Conservation (phyloP, 2,329 filamentous ascomycete species). For the Neopestalotiopsis sp. region DNA sequence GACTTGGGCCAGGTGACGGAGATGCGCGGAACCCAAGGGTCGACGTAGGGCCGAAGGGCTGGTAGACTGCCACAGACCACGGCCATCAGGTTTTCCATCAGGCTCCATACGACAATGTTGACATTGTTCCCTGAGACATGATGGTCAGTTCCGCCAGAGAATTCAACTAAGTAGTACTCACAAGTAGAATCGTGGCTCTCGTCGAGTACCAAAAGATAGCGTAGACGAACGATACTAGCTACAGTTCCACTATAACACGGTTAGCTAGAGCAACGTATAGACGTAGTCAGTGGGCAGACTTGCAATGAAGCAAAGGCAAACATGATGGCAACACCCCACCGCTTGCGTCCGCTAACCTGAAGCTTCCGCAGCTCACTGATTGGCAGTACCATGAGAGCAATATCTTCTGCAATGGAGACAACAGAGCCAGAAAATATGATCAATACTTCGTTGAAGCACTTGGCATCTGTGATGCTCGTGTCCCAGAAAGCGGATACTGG, state of each 20-base stretch:
- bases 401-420: background rate
- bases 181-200: background rate
- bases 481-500: slow-evolving; percentile 7
- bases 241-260: slow-evolving; percentile 1
- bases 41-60: slow-evolving; percentile 3
- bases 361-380: slow-evolving; percentile 7
- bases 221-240: slow-evolving; percentile 5
- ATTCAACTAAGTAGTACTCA: background rate
- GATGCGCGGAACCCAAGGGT: background rate
- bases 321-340: slow-evolving; percentile 5
- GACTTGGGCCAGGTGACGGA: slow-evolving; percentile 1
- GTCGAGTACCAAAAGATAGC: background rate
- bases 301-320: slow-evolving; percentile 12
- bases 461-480: background rate
- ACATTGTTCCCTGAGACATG: background rate
- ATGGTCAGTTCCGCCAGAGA: too few species aligned
- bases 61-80: slow-evolving; percentile 11
- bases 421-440: background rate
- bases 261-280: background rate
- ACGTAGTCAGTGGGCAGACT: background rate
- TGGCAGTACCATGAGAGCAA: slow-evolving; percentile 4
- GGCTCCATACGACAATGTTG: background rate
- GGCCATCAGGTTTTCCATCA: slow-evolving; percentile 8
- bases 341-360: slow-evolving; percentile 5
- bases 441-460: background rate